A percentile compares a stretch with the other conserved stretches of the same genome.
phyloP scores from a whole-genome alignment of 441 rosid genomes.

The Populus tomentosa region DNA sequence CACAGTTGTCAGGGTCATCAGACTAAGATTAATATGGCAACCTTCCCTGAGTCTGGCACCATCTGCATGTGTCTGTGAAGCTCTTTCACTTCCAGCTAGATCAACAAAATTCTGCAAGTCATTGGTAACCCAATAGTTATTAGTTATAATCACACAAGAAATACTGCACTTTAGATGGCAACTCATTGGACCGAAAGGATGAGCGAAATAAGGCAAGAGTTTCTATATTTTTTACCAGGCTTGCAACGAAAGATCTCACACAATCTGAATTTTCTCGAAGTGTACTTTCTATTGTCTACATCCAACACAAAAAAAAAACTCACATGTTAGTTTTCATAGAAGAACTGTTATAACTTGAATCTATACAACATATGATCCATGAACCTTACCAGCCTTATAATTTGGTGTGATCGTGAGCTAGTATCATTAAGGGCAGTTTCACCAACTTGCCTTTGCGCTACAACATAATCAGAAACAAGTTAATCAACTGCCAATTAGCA shows the following conservation, averaged over 20 bases:
- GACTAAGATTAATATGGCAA: conserved; percentile 95
- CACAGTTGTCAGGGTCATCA: conserved; percentile 97
- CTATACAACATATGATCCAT: conserved; percentile 2
- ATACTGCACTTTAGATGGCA: not conserved
- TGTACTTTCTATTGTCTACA: conserved; percentile 85
- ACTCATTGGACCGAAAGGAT: not conserved
- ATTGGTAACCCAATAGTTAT: conserved; percentile 3
- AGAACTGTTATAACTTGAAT: not conserved
- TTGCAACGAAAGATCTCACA: conserved; percentile 92
- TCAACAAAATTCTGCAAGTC: conserved; percentile 88
- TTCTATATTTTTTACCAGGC: conserved; percentile 54
- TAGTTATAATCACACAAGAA: not conserved
- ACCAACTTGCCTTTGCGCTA: conserved; percentile 99
- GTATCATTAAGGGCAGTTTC: conserved; percentile 96
- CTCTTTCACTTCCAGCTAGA: conserved; percentile 99
- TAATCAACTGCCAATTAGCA: conserved; percentile 10
- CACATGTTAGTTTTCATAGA: conserved; percentile 16
- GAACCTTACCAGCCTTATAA: conserved; percentile 77
- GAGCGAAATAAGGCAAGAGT: not conserved
- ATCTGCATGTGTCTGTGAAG: conserved; percentile 92
- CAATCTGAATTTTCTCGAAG: conserved; percentile 91
- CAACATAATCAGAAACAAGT: conserved; percentile 16
- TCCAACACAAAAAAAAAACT: conserved; percentile 18
- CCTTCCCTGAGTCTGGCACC: conserved; percentile 98
- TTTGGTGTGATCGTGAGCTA: conserved; percentile 96